Base-by-base conservation (phyloP, 768 basidiomycete genomes). In the Phaffia australis region DNA sequence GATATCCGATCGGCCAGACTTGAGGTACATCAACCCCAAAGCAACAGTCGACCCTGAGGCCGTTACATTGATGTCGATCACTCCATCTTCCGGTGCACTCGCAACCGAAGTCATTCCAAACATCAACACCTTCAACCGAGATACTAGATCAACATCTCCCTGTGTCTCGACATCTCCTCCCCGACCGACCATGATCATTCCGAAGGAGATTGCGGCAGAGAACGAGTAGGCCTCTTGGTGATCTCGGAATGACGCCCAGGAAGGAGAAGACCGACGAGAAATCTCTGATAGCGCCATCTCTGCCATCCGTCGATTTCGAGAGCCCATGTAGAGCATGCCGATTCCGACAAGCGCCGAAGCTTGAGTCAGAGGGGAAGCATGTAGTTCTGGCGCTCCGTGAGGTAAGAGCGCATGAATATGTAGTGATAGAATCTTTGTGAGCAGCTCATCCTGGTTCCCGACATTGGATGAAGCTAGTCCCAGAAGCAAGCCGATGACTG, bases 101-200 rank as follows among this genome's bases (percentile, higher is more conserved):
- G 63, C 23, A 18, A 21, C 27, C 25, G 46, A 47, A 21, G 1
- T 48, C 35, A 56, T 56, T 27, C 63, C 64, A 58, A 65, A 65
- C 29, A 65, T 65, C 11, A 16, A 21, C 46, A 27, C 23, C 54
- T 46, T 55, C 16, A 64, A 48, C 48, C 57, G 52, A 18, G 57
- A 19, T 30, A 59, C 64, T 56, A 65, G 35, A 15, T 65, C 63
- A 46, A 65, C 49, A 70, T 95, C 93, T 0, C 88, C 88, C 1
- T 87, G 87, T 46, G 86, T 84, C 9, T 81, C 80, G 0, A 83
- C 81, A 25, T 71, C 71, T 3, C 75, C 72, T 1, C 95, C 93
- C 71, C 85, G 85, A 7, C 89, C 93, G 19, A 98, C 82, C 87
- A 97, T 94, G 76, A 94, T 87, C 84, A 95, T 88, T 5, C 95